Evolutionary conservation across 169 alveolate genomes (phyloP).

Genomic region (Plasmodium fragile): DNA sequence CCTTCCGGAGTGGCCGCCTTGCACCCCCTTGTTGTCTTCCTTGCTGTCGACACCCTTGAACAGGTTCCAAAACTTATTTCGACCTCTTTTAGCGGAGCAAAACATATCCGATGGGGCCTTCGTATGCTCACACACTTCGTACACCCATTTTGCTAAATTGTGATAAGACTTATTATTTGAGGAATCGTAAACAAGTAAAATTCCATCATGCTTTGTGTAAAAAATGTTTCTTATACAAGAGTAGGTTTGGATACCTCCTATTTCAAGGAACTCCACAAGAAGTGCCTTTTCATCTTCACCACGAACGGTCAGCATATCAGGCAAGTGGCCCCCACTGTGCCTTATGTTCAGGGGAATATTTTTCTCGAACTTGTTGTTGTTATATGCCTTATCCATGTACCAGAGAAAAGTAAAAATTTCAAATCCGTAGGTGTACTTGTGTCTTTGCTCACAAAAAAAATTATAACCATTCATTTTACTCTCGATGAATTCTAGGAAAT

Average conservation of each 20-base stretch:
- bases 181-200: constrained; percentile 57
- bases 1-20: background rate
- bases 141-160: constrained; percentile 58
- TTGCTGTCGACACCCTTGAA: background rate
- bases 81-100: constrained; percentile 14
- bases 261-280: constrained; percentile 64
- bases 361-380: constrained; percentile 46
- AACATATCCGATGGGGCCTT: constrained; percentile 64
- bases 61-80: constrained; percentile 39
- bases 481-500: constrained; percentile 54
- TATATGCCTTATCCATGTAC: constrained; percentile 43
- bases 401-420: constrained; percentile 58
- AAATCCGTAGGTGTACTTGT: constrained; percentile 64
- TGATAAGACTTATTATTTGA: constrained; percentile 70
- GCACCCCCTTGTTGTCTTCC: background rate
- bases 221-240: constrained; percentile 61
- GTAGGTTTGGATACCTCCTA: constrained; percentile 67
- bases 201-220: constrained; percentile 69
- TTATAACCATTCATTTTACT: constrained; percentile 29
- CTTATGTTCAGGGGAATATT: constrained; percentile 47
- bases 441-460: constrained; percentile 47
- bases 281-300: background rate
- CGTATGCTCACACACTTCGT: constrained; percentile 45
- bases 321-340: background rate
- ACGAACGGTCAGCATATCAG: background rate